phyloP scores from a whole-genome alignment of 2,329 filamentous ascomycete species.

The Alternaria panax region DNA sequence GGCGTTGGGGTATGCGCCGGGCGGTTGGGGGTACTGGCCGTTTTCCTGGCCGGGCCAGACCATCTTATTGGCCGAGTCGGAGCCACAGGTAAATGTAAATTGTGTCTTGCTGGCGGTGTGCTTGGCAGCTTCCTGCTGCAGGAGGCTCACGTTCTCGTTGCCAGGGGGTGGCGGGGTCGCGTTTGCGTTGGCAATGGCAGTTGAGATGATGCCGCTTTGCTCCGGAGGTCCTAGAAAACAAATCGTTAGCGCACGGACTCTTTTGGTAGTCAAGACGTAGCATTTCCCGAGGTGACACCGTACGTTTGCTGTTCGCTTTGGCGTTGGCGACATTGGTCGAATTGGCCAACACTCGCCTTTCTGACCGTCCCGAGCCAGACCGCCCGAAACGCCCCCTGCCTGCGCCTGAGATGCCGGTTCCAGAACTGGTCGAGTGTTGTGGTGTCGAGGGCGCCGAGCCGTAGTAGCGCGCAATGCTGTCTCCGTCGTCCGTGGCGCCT shows the following conservation, averaged over 20 bases:
- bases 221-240: conserved; percentile 48
- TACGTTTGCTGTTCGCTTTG: conserved; percentile 52
- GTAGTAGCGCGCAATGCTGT: conserved; percentile 61
- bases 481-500: conserved; percentile 55
- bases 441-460: conserved; percentile 63
- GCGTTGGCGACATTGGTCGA: conserved; percentile 54
- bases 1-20: conserved; percentile 44
- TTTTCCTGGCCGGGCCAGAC: conserved; percentile 73
- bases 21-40: conserved; percentile 47
- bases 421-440: conserved; percentile 53
- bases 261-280: conserved; percentile 17
- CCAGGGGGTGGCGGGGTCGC: conserved; percentile 61
- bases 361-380: conserved; percentile 52
- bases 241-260: conserved; percentile 49
- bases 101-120: conserved; percentile 79
- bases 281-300: conserved; percentile 42
- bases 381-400: conserved; percentile 86
- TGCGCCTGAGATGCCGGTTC: conserved; percentile 80
- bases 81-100: conserved; percentile 96
- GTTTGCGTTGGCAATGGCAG: conserved; percentile 83
- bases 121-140: conserved; percentile 72
- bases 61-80: conserved; percentile 81
- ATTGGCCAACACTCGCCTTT: conserved; percentile 54
- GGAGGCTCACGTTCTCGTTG: conserved; percentile 79
- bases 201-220: conserved; percentile 86